phyloP scores from a whole-genome alignment of 2,329 filamentous ascomycete species.

The Dothideomycetes sp. region DNA sequence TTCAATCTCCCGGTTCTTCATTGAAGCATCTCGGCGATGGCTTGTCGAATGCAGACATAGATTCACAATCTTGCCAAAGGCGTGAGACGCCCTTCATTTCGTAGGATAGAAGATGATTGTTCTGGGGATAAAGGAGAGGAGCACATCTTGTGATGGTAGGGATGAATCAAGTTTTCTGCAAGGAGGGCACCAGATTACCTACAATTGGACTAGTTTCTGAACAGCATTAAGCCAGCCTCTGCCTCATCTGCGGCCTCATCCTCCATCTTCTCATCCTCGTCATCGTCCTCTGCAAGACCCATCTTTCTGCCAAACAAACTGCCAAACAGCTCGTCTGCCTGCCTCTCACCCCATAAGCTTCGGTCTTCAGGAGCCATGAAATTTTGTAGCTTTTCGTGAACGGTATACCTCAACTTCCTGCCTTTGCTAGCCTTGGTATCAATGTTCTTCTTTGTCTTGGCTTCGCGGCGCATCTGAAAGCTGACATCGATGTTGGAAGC shows the following conservation, averaged over 20 bases:
- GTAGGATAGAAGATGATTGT: too few relatives aligned
- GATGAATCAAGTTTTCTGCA: too few relatives aligned
- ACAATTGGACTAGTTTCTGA: conserved; percentile 17
- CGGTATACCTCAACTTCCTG: conserved; percentile 83
- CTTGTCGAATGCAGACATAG: too few relatives aligned
- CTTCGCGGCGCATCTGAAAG: conserved; percentile 50
- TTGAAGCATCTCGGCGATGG: too few relatives aligned
- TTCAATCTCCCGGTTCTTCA: too few relatives aligned
- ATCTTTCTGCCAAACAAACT: conserved; percentile 37
- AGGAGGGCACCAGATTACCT: neutral
- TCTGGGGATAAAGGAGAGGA: too few relatives aligned
- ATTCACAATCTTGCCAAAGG: too few relatives aligned
- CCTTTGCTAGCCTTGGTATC: conserved; percentile 95
- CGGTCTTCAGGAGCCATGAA: conserved; percentile 92
- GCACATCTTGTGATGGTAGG: too few relatives aligned
- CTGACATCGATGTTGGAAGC: conserved; percentile 26
- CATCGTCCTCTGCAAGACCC: conserved; percentile 32
- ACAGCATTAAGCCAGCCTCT: conserved; percentile 21
- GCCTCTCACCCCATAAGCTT: conserved; percentile 65
- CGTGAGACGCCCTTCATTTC: too few relatives aligned
- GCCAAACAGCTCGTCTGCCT: conserved; percentile 53
- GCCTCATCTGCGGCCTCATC: conserved; percentile 21
- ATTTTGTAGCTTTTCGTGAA: conserved; percentile 95
- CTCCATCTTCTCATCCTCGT: conserved; percentile 17
- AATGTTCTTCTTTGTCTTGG: conserved; percentile 74